A percentile compares a stretch with the other conserved stretches of the same genome.
Evolutionary conservation across 1,139 yeast species (phyloP).

Genomic region (Yamadazyma trypodendri): DNA sequence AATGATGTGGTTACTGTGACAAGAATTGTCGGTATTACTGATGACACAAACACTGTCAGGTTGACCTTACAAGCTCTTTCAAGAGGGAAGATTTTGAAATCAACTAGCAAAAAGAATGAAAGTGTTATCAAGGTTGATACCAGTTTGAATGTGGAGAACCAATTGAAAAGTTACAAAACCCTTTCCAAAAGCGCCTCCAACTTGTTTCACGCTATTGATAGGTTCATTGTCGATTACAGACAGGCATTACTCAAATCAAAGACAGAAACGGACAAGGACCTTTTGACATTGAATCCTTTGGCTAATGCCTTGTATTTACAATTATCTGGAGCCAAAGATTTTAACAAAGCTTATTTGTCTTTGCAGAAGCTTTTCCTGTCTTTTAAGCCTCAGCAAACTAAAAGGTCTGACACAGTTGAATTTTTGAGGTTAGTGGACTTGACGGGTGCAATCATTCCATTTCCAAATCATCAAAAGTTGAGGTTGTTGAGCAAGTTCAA

Average conservation of each 20-base stretch:
- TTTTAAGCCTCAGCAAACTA: conserved; percentile 21
- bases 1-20: conserved; percentile 40
- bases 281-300: conserved; percentile 58
- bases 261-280: conserved; percentile 21
- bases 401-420: conserved; percentile 25
- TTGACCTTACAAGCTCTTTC: conserved; percentile 56
- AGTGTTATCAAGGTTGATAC: conserved; percentile 29
- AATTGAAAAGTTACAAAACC: conserved; percentile 21
- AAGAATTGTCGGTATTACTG: conserved; percentile 45
- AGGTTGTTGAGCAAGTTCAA: conserved; percentile 37
- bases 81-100: conserved; percentile 34
- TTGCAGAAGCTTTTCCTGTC: conserved; percentile 33
- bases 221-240: conserved; percentile 43
- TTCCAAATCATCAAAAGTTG: conserved; percentile 48
- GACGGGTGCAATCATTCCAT: conserved; percentile 59
- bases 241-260: conserved; percentile 20
- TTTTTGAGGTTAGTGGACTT: conserved; percentile 50
- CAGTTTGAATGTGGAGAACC: conserved; percentile 19
- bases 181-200: conserved; percentile 24
- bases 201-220: conserved; percentile 42
- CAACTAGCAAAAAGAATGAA: conserved; percentile 27
- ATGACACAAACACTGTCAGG: conserved; percentile 43
- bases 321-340: conserved; percentile 47
- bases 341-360: conserved; percentile 39
- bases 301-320: conserved; percentile 61